These are phyloP conservation scores for Phytopythium cucurbitacearum DNA, from an alignment of 352 stramenopile species.

Conservation along the genomic window DNA sequence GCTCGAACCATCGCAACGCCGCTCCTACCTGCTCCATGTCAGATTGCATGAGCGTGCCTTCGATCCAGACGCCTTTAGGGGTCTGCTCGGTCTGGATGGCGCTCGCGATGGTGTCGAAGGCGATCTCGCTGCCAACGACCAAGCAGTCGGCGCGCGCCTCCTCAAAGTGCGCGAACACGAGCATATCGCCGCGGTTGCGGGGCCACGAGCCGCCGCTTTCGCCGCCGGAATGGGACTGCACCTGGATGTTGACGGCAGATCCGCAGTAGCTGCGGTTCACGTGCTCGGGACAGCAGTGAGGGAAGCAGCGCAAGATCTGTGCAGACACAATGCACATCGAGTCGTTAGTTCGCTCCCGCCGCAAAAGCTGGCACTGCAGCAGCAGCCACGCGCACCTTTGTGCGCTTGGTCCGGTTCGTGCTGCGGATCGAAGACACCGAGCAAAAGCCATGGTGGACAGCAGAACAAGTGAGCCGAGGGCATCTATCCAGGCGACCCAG, in stretches of 20 bases:
- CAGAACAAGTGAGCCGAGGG: background rate
- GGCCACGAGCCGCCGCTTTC: conserved; percentile 4
- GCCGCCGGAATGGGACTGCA: conserved; percentile 11
- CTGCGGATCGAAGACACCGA: conserved; percentile 6
- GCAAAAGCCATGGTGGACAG: background rate
- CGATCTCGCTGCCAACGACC: conserved; percentile 22
- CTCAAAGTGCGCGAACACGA: conserved; percentile 57
- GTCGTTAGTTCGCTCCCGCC: background rate
- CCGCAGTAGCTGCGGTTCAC: conserved; percentile 71
- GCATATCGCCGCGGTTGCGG: conserved; percentile 13
- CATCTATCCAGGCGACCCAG: background rate
- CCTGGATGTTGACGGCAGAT: conserved; percentile 36
- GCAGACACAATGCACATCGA: background rate
- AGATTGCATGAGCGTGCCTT: conserved; percentile 22
- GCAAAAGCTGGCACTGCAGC: background rate
- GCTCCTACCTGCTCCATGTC: conserved; percentile 8
- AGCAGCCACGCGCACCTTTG: conserved; percentile 17
- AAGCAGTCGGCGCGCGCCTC: conserved; percentile 28
- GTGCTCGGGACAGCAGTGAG: conserved; percentile 64
- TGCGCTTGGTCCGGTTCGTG: conserved; percentile 47
- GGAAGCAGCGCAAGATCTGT: conserved; percentile 69
- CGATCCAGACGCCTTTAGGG: conserved; percentile 64
- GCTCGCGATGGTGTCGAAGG: conserved; percentile 17
- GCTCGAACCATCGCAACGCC: background rate
- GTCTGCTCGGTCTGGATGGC: conserved; percentile 55